phyloP scores from a whole-genome alignment of 495 filamentous ascomycete genomes.

The Astrothelium macrocarpum region DNA sequence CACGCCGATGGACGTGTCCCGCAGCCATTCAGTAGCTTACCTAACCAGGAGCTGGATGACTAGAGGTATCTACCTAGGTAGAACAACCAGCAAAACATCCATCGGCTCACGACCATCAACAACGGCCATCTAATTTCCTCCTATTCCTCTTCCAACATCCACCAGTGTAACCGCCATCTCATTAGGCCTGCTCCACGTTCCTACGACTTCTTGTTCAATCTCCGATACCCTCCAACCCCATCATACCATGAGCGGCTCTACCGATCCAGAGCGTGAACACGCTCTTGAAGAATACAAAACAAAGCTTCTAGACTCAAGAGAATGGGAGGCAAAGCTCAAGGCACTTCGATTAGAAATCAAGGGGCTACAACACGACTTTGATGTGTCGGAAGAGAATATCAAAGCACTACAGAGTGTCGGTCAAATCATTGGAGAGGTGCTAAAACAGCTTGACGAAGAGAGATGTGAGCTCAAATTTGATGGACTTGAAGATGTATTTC shows the following conservation, averaged over 20 bases:
- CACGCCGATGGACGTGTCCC: not conserved
- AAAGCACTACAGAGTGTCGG: constrained; percentile 98
- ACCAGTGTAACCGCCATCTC: not conserved
- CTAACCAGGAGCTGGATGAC: not conserved
- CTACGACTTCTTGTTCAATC: not conserved
- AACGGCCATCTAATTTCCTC: not conserved
- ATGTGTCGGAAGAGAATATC: constrained; percentile 97
- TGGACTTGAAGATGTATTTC: not conserved
- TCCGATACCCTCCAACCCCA: too few relatives aligned
- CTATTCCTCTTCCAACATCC: not conserved
- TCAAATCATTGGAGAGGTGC: constrained; percentile 97
- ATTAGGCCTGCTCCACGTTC: too few relatives aligned
- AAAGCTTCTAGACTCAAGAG: constrained; percentile 90
- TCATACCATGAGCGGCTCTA: not conserved
- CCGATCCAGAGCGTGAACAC: constrained; percentile 59
- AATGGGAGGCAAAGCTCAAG: constrained; percentile 98
- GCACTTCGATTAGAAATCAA: constrained; percentile 87
- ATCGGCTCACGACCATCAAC: not conserved
- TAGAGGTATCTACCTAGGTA: too few relatives aligned
- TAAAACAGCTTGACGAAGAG: constrained; percentile 98
- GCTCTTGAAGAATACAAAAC: constrained; percentile 82
- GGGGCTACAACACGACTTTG: constrained; percentile 85
- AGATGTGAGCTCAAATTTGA: constrained; percentile 60
- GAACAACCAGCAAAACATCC: not conserved
- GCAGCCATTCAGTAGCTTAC: not conserved